Evolutionary conservation across 768 basidiomycete genomes (phyloP).

Genomic region (Mycena amicta): DNA sequence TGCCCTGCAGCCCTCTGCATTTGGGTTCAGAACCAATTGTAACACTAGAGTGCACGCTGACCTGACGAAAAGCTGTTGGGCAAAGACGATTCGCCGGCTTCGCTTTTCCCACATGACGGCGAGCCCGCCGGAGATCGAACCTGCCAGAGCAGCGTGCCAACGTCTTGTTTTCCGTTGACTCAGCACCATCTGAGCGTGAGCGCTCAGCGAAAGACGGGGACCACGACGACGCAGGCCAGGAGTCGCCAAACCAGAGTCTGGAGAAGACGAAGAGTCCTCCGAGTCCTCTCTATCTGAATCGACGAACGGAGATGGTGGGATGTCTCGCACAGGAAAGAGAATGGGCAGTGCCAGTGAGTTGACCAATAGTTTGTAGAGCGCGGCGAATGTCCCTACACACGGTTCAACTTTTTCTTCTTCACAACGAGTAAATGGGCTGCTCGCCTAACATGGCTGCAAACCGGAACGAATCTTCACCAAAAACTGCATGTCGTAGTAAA

Average conservation of each 20-base stretch:
- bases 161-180: slow-evolving; percentile 65
- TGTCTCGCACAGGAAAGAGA: too few relatives aligned
- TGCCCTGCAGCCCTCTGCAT: slow-evolving; percentile 87
- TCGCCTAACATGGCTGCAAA: slow-evolving; percentile 88
- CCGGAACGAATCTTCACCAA: slow-evolving; percentile 79
- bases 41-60: slow-evolving; percentile 33
- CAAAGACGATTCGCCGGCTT: slow-evolving; percentile 64
- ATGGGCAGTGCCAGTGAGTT: slow-evolving; percentile 77
- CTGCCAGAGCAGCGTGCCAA: slow-evolving; percentile 84
- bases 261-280: slow-evolving; percentile 16
- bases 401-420: slow-evolving; percentile 29
- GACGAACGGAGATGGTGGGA: slow-evolving; percentile 40
- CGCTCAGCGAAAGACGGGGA: slow-evolving; percentile 62
- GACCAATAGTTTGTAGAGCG: slow-evolving; percentile 77
- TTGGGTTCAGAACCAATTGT: not conserved
- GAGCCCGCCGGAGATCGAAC: slow-evolving; percentile 70
- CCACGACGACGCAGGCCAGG: slow-evolving; percentile 30
- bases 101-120: slow-evolving; percentile 80
- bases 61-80: slow-evolving; percentile 91
- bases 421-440: slow-evolving; percentile 46
- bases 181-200: slow-evolving; percentile 64
- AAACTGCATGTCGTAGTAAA: slow-evolving; percentile 78
- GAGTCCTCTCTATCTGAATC: slow-evolving; percentile 31
- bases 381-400: slow-evolving; percentile 66
- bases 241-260: slow-evolving; percentile 16